Evolutionary conservation across 176 grass and related monocot genomes (phyloP), one percentile per base, ranked within the genome.

Genomic region (Eremochloa ophiuroides): DNA sequence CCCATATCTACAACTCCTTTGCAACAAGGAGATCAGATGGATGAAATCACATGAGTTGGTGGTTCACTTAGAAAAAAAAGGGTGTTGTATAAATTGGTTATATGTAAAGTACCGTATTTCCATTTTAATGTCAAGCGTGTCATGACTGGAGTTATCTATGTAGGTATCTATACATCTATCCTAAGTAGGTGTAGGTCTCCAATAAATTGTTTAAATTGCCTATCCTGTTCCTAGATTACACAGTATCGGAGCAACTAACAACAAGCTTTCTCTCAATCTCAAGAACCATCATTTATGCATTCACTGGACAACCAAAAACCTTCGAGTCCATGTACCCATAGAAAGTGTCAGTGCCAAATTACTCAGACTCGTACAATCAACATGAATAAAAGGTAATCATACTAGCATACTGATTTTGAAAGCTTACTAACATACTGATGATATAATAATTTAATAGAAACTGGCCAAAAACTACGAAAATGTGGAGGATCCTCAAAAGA

Each of bases 281-380:
- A 48, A 31, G 47, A 84, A 58, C 37, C 6, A 79, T 28, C 58
- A 59, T 83, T 73, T 58, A 39, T 51, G 69, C 75, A 80, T 80
- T 80, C 62, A 42, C 9, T 41, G 48, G n/a, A 74, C 34, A 59
- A 4, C 6, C 6, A 55, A 41, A 35, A 37, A 29, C 37, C 63
- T 59, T 71, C 0, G 5, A 39, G 6, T 22, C 17, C 10, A 43
- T 28, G 26, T 56, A 26, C 37, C 25, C 34, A 0, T 18, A 42
- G 10, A 17, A 79, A 40, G 20, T 17, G 14, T 8, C 18, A 66
- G 30, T 17, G 14, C 8, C 18, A 66, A 33, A 27, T 71, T 76
- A 6, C 4, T 28, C n/a, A 13, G 6, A 38, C 1, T 42, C 8
- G 20, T 53, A 35, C 38, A 5, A 2, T 22, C 40, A 64, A 40